Conservation (phyloP, 208 protist species). For the Leishmania arabica region DNA sequence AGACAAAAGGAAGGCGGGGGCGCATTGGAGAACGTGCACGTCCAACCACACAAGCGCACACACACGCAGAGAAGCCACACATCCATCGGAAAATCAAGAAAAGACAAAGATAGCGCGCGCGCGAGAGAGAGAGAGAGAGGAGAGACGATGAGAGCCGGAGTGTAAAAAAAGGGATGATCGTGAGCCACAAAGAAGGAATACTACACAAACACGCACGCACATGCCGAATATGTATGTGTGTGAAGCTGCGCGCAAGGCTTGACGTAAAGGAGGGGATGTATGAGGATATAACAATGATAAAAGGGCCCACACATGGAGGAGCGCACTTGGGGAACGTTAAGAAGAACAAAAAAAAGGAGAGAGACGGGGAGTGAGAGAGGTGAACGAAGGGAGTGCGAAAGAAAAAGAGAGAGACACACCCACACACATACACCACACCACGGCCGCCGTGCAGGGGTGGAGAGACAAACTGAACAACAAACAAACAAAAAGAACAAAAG, state of each 20-base stretch:
- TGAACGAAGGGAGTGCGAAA: background rate
- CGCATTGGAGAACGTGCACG: background rate
- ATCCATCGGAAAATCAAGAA: background rate
- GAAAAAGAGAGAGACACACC: background rate
- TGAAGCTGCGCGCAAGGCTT: background rate
- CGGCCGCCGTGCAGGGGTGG: background rate
- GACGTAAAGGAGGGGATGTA: background rate
- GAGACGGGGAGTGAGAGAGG: background rate
- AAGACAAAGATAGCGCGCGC: background rate
- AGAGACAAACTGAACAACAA: too few species aligned
- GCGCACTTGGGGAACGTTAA: slow-evolving; percentile 6
- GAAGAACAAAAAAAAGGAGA: background rate
- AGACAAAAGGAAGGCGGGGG: background rate
- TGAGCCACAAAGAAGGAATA: slow-evolving; percentile 6
- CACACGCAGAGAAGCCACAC: background rate
- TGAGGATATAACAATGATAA: slow-evolving; percentile 6
- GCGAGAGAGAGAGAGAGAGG: background rate
- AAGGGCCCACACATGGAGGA: background rate
- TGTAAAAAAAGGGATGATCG: background rate
- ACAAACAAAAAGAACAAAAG: too few species aligned
- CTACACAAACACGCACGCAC: background rate
- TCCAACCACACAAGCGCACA: background rate
- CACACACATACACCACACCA: background rate
- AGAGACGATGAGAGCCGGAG: background rate
- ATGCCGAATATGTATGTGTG: slow-evolving; percentile 2